Conservation (phyloP, 2,329 filamentous ascomycete genomes). For the Purpureocillium lavendulum region DNA sequence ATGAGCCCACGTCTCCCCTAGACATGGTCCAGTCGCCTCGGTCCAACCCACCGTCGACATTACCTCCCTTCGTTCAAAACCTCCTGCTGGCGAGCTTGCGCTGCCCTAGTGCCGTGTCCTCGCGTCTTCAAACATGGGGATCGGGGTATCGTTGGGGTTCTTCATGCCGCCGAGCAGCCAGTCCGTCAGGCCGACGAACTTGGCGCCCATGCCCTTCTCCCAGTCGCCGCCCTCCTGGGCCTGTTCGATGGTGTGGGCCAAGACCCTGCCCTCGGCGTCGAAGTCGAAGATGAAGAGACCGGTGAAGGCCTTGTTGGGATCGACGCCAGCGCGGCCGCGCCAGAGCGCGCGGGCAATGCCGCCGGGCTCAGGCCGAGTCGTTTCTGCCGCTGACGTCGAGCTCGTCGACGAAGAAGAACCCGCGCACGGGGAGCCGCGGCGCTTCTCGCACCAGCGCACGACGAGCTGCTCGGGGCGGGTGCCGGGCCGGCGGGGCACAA, state of each 20-base stretch:
- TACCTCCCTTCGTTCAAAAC: too few species aligned
- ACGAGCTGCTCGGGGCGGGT: constrained; percentile 70
- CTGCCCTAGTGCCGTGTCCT: constrained; percentile 12
- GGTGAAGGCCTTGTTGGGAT: constrained; percentile 69
- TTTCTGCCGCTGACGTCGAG: too few species aligned
- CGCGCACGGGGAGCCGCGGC: too few species aligned
- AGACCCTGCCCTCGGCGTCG: constrained; percentile 73
- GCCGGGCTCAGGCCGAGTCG: constrained; percentile 22
- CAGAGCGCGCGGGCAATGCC: constrained; percentile 36
- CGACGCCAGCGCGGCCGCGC: constrained; percentile 21
- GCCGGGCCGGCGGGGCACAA: constrained; percentile 40
- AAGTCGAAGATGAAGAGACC: constrained; percentile 96
- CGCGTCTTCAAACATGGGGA: constrained; percentile 26
- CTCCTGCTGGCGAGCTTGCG: too few species aligned
- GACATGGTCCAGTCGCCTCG: too few species aligned
- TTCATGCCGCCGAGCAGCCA: constrained; percentile 78
- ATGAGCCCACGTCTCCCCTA: too few species aligned
- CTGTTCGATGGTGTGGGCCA: constrained; percentile 90
- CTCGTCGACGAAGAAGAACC: too few species aligned
- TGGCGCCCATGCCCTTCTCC: constrained; percentile 72
- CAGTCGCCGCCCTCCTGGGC: constrained; percentile 75
- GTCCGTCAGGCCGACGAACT: constrained; percentile 85
- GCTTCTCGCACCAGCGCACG: constrained; percentile 69
- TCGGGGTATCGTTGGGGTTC: constrained; percentile 20
- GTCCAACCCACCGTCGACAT: too few species aligned